phyloP scores from a whole-genome alignment of 176 grass and related monocot genomes.

The Oryza nivara region DNA sequence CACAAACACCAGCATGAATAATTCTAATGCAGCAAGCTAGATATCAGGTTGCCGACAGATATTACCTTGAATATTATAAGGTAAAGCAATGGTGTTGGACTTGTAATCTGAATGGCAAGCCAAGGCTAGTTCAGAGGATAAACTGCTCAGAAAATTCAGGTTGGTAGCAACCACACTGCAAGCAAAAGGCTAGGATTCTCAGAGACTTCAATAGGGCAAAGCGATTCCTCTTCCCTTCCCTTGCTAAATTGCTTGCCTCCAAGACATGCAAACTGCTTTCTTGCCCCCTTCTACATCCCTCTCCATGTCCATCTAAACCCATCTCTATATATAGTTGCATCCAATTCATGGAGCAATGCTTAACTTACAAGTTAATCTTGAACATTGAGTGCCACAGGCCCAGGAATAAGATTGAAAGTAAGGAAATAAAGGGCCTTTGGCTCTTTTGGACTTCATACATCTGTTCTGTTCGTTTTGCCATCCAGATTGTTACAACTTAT shows the following conservation, averaged over 20 bases:
- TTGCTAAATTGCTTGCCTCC: constrained; percentile 39
- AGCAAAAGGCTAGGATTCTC: constrained; percentile 51
- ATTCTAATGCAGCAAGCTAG: not conserved
- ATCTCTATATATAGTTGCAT: constrained; percentile 1
- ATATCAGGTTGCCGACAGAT: not conserved
- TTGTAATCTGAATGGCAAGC: not conserved
- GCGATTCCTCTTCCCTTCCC: constrained; percentile 48
- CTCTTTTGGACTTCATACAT: not conserved
- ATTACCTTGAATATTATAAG: not conserved
- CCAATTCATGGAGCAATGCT: constrained; percentile 10
- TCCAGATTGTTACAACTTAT: not conserved
- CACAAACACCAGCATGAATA: not conserved
- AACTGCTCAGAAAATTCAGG: not conserved
- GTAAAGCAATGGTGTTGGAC: not conserved
- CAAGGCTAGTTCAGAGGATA: not conserved
- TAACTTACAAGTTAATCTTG: constrained; percentile 41
- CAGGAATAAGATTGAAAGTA: not conserved
- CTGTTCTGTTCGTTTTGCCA: not conserved
- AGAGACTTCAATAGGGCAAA: constrained; percentile 48
- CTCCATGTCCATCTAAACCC: not conserved
- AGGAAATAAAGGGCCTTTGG: not conserved
- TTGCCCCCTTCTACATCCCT: constrained; percentile 13
- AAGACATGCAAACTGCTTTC: constrained; percentile 40
- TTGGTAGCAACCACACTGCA: constrained; percentile 20
- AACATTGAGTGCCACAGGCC: not conserved